Percentiles rank a stretch among this genome's conserved stretches.
phyloP scores from a whole-genome alignment of 768 basidiomycete species.

The Calocera viscosa region DNA sequence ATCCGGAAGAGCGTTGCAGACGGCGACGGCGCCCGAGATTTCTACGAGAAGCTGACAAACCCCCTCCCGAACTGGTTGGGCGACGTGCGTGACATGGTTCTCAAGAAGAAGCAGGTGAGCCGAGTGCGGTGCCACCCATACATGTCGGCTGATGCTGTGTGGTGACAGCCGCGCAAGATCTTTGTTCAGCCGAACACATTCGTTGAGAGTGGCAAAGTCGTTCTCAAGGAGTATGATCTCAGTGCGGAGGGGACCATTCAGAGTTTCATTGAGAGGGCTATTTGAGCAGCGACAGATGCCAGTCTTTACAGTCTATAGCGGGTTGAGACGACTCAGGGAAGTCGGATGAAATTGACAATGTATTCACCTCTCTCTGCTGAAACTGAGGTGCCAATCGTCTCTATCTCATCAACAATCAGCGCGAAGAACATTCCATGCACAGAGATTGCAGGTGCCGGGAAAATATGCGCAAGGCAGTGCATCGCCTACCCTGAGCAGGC shows the following conservation, averaged over 20 bases:
- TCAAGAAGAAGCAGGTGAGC: slow-evolving; percentile 64
- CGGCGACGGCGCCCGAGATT: slow-evolving; percentile 62
- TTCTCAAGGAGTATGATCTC: slow-evolving; percentile 66
- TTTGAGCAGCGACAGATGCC: slow-evolving; percentile 28
- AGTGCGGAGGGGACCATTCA: slow-evolving; percentile 63
- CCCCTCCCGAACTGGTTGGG: slow-evolving; percentile 60
- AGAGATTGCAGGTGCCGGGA: not conserved
- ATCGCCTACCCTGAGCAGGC: not conserved
- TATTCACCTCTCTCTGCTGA: no score
- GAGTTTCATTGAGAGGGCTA: slow-evolving; percentile 62
- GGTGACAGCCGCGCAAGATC: slow-evolving; percentile 59
- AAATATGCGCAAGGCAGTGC: not conserved
- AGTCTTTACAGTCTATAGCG: slow-evolving; percentile 8
- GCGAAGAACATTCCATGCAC: not conserved
- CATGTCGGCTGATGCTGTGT: not conserved
- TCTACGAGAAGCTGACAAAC: slow-evolving; percentile 66
- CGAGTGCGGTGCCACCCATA: not conserved
- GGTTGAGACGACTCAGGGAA: slow-evolving; percentile 6
- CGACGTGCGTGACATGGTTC: slow-evolving; percentile 62
- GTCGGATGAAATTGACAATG: not conserved
- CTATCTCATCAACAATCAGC: not conserved
- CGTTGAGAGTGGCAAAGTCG: slow-evolving; percentile 51
- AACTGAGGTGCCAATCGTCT: no score
- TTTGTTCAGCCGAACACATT: slow-evolving; percentile 72
- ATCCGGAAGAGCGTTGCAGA: slow-evolving; percentile 79